These are phyloP conservation scores for Gynandropsis gynandra DNA, from an alignment of 345 rosid genomes.

Conservation along the genomic window DNA sequence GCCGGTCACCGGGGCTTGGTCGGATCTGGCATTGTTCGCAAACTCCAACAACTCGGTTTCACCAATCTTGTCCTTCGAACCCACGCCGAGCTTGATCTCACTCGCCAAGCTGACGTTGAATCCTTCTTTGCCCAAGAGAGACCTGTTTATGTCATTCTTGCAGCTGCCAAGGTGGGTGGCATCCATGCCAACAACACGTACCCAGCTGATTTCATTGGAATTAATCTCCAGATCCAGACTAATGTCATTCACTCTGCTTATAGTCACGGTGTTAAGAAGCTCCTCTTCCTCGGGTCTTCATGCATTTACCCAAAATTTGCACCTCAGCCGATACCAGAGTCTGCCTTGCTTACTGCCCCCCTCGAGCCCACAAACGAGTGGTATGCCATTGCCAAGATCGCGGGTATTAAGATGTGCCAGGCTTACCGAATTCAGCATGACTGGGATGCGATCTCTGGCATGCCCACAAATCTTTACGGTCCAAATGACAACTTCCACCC, in stretches of 20 bases:
- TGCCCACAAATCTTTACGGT: constrained; percentile 97
- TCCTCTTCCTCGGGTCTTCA: constrained; percentile 86
- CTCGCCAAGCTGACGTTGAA: constrained; percentile 72
- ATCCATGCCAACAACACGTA: constrained; percentile 94
- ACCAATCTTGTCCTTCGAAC: constrained; percentile 58
- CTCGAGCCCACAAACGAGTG: constrained; percentile 94
- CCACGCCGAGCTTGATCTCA: constrained; percentile 80
- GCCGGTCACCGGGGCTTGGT: constrained; percentile 96
- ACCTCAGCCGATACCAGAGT: constrained; percentile 84
- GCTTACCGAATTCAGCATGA: constrained; percentile 71
- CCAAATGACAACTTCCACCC: constrained; percentile 86
- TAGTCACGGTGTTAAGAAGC: constrained; percentile 54
- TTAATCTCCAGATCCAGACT: constrained; percentile 94
- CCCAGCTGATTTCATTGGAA: constrained; percentile 87
- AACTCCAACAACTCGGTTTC: constrained; percentile 51
- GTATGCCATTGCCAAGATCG: constrained; percentile 88
- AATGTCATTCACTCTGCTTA: constrained; percentile 79
- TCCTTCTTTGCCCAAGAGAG: constrained; percentile 58
- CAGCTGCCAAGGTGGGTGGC: constrained; percentile 96
- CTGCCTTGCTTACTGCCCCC: constrained; percentile 68
- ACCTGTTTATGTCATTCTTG: constrained; percentile 65
- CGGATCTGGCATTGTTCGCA: constrained; percentile 84
- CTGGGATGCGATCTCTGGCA: constrained; percentile 80
- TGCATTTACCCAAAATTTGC: constrained; percentile 93
- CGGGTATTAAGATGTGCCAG: constrained; percentile 94